Evolutionary conservation across 306 rosid species (phyloP).

Genomic region (Medicago ruthenica): DNA sequence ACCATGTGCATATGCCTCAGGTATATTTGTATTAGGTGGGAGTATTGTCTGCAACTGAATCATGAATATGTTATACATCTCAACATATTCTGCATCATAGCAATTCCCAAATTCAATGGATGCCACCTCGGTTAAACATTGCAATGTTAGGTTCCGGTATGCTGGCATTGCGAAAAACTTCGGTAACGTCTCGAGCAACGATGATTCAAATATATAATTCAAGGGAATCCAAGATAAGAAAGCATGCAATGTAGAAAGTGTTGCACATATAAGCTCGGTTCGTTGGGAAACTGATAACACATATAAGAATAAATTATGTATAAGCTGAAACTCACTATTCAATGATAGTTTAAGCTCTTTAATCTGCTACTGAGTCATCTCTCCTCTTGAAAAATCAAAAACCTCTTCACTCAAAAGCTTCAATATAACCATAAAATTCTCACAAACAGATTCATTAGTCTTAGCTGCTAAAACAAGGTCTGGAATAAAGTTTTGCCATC

Average conservation of each 20-base stretch:
- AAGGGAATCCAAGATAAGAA: slow-evolving; percentile 97
- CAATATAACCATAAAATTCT: slow-evolving; percentile 93
- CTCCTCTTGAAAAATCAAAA: slow-evolving; percentile 64
- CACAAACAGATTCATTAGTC: slow-evolving; percentile 93
- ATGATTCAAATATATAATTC: slow-evolving; percentile 96
- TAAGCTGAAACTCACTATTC: slow-evolving; percentile 97
- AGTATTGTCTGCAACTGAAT: slow-evolving; percentile 88
- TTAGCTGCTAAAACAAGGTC: slow-evolving; percentile 92
- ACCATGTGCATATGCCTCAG: slow-evolving; percentile 88
- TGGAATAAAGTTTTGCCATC: slow-evolving; percentile 90
- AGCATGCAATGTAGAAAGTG: slow-evolving; percentile 92
- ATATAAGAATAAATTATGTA: slow-evolving; percentile 93
- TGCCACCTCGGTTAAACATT: slow-evolving; percentile 96
- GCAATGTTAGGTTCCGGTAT: slow-evolving; percentile 90
- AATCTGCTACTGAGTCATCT: slow-evolving; percentile 61
- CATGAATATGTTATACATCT: slow-evolving; percentile 89
- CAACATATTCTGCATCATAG: slow-evolving; percentile 76
- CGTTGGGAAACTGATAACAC: slow-evolving; percentile 92
- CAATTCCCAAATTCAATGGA: slow-evolving; percentile 77
- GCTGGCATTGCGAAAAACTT: slow-evolving; percentile 82
- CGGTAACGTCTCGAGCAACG: slow-evolving; percentile 90
- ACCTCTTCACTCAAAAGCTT: slow-evolving; percentile 71
- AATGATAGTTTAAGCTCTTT: slow-evolving; percentile 58
- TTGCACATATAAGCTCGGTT: slow-evolving; percentile 90
- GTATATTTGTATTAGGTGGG: slow-evolving; percentile 77